These are phyloP conservation scores for Hyphopichia buzzinii DNA, from an alignment of 1,139 yeast genomes.

Conservation along the genomic window DNA sequence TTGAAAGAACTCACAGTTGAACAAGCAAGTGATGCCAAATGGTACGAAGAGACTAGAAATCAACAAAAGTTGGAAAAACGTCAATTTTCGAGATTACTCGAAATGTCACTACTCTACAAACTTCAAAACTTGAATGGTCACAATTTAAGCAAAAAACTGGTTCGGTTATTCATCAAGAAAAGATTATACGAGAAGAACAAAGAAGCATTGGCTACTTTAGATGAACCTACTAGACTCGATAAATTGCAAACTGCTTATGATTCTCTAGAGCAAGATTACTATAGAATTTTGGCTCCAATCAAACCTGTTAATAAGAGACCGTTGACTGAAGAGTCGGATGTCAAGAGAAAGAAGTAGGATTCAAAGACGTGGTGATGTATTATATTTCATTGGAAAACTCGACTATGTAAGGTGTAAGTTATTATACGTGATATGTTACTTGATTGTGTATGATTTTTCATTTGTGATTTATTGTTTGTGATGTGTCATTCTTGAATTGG, in stretches of 20 bases:
- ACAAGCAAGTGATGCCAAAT: slow-evolving; percentile 27
- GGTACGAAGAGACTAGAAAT: slow-evolving; percentile 41
- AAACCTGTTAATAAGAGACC: slow-evolving; percentile 1
- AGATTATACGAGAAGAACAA: slow-evolving; percentile 74
- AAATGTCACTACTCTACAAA: slow-evolving; percentile 63
- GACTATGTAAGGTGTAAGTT: no score
- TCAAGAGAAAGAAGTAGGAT: neutral
- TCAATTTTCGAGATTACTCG: slow-evolving; percentile 75
- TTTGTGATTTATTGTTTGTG: no score
- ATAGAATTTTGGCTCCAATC: slow-evolving; percentile 42
- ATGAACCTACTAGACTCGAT: slow-evolving; percentile 56
- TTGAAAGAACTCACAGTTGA: slow-evolving; percentile 20
- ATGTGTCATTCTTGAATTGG: no score
- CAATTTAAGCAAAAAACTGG: slow-evolving; percentile 30
- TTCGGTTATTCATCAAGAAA: slow-evolving; percentile 65
- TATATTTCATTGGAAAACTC: no score
- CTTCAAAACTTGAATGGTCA: slow-evolving; percentile 27
- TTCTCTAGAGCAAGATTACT: slow-evolving; percentile 66
- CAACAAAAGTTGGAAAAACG: slow-evolving; percentile 67
- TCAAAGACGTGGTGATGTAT: no score
- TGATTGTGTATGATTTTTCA: no score
- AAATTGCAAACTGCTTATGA: slow-evolving; percentile 76
- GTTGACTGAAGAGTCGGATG: neutral
- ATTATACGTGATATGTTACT: no score
- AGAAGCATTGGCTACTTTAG: slow-evolving; percentile 72